Evolutionary conservation across 352 stramenopile genomes (phyloP).

Genomic region (Globisporangium solare): DNA sequence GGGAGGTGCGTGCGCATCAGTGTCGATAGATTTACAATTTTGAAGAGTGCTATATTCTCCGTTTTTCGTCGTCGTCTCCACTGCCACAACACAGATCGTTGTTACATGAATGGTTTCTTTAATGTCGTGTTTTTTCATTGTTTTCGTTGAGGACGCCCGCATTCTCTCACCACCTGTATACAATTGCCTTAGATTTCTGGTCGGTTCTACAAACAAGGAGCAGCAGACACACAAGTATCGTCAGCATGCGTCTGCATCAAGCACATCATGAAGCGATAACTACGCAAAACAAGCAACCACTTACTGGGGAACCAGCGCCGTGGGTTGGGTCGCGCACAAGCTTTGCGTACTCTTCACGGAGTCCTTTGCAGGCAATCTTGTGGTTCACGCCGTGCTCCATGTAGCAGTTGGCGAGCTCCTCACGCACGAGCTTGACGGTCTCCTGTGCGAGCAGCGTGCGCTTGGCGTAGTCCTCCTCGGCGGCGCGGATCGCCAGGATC

Average conservation of each 20-base stretch:
- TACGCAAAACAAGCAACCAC: not conserved
- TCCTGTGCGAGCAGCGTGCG: conserved; percentile 69
- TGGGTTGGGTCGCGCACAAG: conserved; percentile 80
- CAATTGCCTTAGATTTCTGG: conserved; percentile 20
- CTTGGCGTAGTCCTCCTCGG: conserved; percentile 78
- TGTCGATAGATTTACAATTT: conserved; percentile 14
- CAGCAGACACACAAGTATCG: conserved; percentile 11
- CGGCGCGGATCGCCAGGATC: conserved; percentile 71
- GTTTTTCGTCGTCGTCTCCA: conserved; percentile 8
- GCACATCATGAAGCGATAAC: not conserved
- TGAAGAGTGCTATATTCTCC: conserved; percentile 15
- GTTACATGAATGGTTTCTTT: conserved; percentile 4
- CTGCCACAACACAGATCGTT: conserved; percentile 11
- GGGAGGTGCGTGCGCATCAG: conserved; percentile 11
- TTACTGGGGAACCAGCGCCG: conserved; percentile 64
- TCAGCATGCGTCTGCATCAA: not conserved
- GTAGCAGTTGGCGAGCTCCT: conserved; percentile 85
- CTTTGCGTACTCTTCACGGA: conserved; percentile 80
- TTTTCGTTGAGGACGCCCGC: conserved; percentile 2
- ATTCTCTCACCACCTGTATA: conserved; percentile 13
- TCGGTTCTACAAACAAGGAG: conserved; percentile 10
- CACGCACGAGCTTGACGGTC: conserved; percentile 79
- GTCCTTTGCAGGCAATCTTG: conserved; percentile 78
- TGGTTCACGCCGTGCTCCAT: conserved; percentile 88
- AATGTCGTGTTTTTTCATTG: not conserved